Evolutionary conservation across 192 early-diverging fungal genomes (phyloP).

Genomic region (Piromyces sp.): DNA sequence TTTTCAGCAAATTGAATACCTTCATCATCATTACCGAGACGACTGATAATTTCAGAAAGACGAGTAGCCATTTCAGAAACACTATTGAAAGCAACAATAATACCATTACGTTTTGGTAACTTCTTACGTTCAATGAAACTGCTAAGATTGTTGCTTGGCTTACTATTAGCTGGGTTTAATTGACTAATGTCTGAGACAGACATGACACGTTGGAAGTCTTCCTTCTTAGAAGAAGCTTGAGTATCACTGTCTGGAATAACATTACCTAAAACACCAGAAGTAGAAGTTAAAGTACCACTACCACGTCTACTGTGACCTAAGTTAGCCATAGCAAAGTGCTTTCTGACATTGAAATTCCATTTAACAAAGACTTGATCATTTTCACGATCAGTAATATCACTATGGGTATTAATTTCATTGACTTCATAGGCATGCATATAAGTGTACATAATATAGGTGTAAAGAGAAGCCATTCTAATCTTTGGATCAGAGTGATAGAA

Average conservation of each 20-base stretch:
- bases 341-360: neutral
- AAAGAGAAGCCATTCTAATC: slow-evolving; percentile 65
- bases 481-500: slow-evolving; percentile 71
- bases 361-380: neutral
- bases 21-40: neutral
- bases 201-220: neutral
- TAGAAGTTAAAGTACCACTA: neutral
- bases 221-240: neutral
- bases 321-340: neutral
- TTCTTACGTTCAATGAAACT: neutral
- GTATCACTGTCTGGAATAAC: neutral
- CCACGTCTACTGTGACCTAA: neutral
- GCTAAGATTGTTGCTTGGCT: neutral
- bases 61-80: neutral
- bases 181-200: neutral
- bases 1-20: neutral
- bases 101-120: neutral
- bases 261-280: neutral
- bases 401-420: slow-evolving; percentile 9
- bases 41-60: neutral
- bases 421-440: slow-evolving; percentile 89
- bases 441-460: slow-evolving; percentile 90
- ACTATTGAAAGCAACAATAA: neutral
- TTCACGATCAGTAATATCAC: neutral
- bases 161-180: neutral